phyloP scores from a whole-genome alignment of 2,329 filamentous ascomycete genomes.

The Colletotrichum noveboracense region DNA sequence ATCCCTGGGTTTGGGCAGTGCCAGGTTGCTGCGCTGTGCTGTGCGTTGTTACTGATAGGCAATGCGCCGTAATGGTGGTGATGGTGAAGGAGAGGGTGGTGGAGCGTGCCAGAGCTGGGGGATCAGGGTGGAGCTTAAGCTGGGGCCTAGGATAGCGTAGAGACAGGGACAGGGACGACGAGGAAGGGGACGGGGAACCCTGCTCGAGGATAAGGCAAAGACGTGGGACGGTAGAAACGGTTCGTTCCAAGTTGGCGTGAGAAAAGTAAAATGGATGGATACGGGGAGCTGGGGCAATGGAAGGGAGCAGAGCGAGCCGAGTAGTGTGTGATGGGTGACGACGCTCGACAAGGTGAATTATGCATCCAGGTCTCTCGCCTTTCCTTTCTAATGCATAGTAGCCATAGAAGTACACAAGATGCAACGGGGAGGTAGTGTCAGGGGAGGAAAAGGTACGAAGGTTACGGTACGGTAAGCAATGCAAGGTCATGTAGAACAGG shows the following conservation, averaged over 20 bases:
- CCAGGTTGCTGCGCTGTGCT: background rate
- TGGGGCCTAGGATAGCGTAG: background rate
- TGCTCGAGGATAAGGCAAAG: slow-evolving; percentile 14
- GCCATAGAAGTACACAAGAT: background rate
- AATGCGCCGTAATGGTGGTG: background rate
- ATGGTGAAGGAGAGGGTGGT: background rate
- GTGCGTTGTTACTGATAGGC: background rate
- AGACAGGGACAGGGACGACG: background rate
- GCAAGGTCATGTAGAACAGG: background rate
- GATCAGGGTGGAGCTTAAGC: background rate
- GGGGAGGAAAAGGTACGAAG: background rate
- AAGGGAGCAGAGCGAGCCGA: background rate
- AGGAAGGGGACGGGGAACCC: background rate
- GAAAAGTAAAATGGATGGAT: slow-evolving; percentile 16
- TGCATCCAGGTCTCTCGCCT: background rate
- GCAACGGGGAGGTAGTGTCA: background rate
- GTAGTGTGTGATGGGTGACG: background rate
- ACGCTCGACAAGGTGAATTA: background rate
- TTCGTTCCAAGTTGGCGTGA: slow-evolving; percentile 19
- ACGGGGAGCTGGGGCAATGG: slow-evolving; percentile 6
- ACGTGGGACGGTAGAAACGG: slow-evolving; percentile 21
- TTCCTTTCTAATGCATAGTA: background rate
- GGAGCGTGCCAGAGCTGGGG: background rate
- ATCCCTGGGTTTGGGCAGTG: background rate
- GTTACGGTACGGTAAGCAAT: background rate